phyloP scores from a whole-genome alignment of 768 basidiomycete species.

The Tylopilus rubrobrunneus region DNA sequence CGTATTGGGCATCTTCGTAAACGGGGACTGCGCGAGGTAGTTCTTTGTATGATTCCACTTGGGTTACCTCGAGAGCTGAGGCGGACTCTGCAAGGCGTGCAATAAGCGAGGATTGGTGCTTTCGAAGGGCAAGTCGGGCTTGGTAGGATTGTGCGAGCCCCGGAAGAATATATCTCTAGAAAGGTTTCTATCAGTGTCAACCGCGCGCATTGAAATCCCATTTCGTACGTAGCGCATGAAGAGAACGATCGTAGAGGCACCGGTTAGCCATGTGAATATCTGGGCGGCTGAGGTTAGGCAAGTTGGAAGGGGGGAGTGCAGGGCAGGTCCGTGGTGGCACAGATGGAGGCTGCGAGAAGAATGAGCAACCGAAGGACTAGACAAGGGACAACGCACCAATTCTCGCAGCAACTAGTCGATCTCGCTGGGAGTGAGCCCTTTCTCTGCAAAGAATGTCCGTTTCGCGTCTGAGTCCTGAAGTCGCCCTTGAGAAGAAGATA shows the following conservation, averaged over 20 bases:
- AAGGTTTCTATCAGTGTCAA: constrained; percentile 6
- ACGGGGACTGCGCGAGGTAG: constrained; percentile 53
- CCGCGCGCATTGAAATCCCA: not conserved
- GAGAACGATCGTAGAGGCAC: constrained; percentile 55
- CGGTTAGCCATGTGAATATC: constrained; percentile 62
- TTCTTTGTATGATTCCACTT: constrained; percentile 50
- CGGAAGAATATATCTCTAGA: constrained; percentile 66
- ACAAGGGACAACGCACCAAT: constrained; percentile 37
- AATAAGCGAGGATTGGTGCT: constrained; percentile 58
- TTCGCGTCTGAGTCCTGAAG: too few species aligned
- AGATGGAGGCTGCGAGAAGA: constrained; percentile 34
- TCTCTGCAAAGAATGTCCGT: constrained; percentile 21
- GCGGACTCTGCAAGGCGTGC: constrained; percentile 53
- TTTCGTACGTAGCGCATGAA: constrained; percentile 63
- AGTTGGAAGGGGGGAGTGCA: constrained; percentile 60
- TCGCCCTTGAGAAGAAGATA: too few species aligned
- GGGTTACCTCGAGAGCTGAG: constrained; percentile 50
- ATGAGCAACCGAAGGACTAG: constrained; percentile 6
- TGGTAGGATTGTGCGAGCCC: constrained; percentile 53
- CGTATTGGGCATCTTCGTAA: constrained; percentile 45
- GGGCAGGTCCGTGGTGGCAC: constrained; percentile 76
- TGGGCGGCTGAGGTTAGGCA: constrained; percentile 57
- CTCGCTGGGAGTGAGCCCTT: constrained; percentile 62
- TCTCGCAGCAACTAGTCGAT: constrained; percentile 56
- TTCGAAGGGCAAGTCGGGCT: constrained; percentile 58